Base-by-base conservation (phyloP, 495 filamentous ascomycete genomes). In the Hypoxylon cercidicola region DNA sequence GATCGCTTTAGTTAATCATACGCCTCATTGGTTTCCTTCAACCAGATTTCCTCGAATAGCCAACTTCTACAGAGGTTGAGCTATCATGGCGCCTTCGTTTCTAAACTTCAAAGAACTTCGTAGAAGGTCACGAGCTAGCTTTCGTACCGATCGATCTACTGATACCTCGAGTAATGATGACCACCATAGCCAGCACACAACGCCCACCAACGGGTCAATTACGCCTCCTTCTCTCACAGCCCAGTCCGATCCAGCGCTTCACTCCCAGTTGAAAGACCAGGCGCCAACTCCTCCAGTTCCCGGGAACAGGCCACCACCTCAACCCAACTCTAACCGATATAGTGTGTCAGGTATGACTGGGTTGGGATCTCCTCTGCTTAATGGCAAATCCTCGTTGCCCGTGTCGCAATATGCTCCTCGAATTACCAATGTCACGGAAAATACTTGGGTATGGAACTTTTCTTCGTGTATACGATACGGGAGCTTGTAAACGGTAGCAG, bases 341-440 rank as follows among this genome's bases (percentile, higher is more conserved):
- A 82, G 80, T 64, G 76, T 84, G 35, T 79, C 81, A n/a, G 84
- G 84, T 55, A 81, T 83, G 78, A 70, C 80, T 41, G 84, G 78
- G 16, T 70, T 83, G 20, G 82, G 82, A 32, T 79, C 85, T 2
- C 87, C 89, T 19, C 72, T 82, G 51, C 83, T 84, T 69, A 79
- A 81, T 32, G 81, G 77, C 72, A 51, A 76, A 74, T 48, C 85
- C 47, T 79, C 81, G 49, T 75, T 82, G 51, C 84, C 84, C 1
- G 82, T 85, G 9, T 96, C 93, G 16, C 87, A 88, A 46, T 93
- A 90, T 75, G 90, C 91, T 20, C 93, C 93, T 11, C 82, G 86
- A 54, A 84, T 97, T 16, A 73, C 88, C 11, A 95, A 91, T 20
- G 79, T 96, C 18, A 81, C 85, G 16, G 92, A 97, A 45, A 90